Base-by-base conservation (phyloP, 768 basidiomycete genomes). In the Pleurotus tuber-regium region DNA sequence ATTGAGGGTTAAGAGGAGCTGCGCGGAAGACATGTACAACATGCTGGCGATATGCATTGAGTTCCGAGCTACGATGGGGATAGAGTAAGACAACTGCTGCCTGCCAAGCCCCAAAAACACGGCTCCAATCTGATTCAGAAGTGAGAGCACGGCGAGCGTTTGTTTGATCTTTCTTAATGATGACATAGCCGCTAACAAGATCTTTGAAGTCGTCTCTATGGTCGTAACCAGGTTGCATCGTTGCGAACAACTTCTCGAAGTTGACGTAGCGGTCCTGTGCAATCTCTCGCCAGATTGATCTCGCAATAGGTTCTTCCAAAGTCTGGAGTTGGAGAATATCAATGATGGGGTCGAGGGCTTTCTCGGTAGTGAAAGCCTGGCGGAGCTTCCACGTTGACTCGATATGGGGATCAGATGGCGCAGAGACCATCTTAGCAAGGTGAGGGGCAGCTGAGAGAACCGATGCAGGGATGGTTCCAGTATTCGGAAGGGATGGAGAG, bases 191-290 rank as follows among this genome's bases (percentile, higher is more conserved):
- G 12, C 12, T 14, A 19, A 31, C 23, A 33, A 61, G 56, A 7
- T 61, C 58, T 40, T 56, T 61, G 8, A 50, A 48, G 4, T 57
- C 54, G 40, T 61, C 60, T 41, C 42, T 35, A n/a, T 57, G 58
- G 25, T 59, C 49, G 31, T 59, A 61, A 1, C 52, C 52, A 4
- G 31, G 12, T 7, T 50, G 50, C 14, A 61, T 42, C 2, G 54
- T 44, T 14, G 60, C 56, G 29, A 46, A 53, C 0, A 61, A 36
- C 35, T 61, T 61, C 24, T 59, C 58, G 36, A 61, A 58, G n/a
- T 56, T 43, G 30, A 60, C 52, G 43, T 43, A 58, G 4, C 54
- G 35, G 23, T 60, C 57, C 23, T 51, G 52, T 8, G 56, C 48
- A 35, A 60, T 54, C 7, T 24, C 25, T 9, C 35, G 35, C 57